These are phyloP conservation scores for Colletotrichum sp. DNA, from an alignment of 2,329 filamentous ascomycete species.

Conservation along the genomic window DNA sequence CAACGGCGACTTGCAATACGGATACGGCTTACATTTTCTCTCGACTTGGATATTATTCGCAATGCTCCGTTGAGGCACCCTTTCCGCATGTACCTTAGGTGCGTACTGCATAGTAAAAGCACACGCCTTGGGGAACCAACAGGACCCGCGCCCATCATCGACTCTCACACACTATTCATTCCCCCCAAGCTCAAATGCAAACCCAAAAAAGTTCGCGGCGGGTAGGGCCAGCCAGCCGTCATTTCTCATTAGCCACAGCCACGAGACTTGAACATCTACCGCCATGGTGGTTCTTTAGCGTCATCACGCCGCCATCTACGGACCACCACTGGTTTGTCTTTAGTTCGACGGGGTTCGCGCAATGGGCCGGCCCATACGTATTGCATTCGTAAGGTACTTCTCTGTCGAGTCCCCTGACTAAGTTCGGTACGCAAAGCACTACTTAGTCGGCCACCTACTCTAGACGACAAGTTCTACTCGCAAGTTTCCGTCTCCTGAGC, in stretches of 20 bases:
- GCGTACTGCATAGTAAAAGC: too few species aligned
- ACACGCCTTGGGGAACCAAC: neutral
- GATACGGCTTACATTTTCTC: neutral
- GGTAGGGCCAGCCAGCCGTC: constrained; percentile 10
- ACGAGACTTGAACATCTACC: constrained; percentile 8
- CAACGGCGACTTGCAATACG: neutral
- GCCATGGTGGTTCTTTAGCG: neutral
- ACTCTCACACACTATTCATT: neutral
- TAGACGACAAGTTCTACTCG: neutral
- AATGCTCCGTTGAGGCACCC: too few species aligned
- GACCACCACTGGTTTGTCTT: neutral
- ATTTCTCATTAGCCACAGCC: constrained; percentile 11
- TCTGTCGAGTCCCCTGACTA: neutral
- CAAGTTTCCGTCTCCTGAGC: neutral
- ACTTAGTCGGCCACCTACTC: neutral
- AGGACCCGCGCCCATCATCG: neutral
- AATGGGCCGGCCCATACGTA: neutral
- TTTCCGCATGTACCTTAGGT: too few species aligned
- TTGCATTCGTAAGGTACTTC: neutral
- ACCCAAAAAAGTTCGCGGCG: neutral
- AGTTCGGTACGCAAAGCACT: neutral
- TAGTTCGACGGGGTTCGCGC: neutral
- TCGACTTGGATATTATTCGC: too few species aligned
- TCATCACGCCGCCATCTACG: neutral
- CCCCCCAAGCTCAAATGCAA: neutral